A percentile compares a stretch with the other conserved stretches of the same genome.
These are phyloP conservation scores for Rhizopogon sp. DNA, from an alignment of 768 basidiomycete genomes.

Conservation along the genomic window DNA sequence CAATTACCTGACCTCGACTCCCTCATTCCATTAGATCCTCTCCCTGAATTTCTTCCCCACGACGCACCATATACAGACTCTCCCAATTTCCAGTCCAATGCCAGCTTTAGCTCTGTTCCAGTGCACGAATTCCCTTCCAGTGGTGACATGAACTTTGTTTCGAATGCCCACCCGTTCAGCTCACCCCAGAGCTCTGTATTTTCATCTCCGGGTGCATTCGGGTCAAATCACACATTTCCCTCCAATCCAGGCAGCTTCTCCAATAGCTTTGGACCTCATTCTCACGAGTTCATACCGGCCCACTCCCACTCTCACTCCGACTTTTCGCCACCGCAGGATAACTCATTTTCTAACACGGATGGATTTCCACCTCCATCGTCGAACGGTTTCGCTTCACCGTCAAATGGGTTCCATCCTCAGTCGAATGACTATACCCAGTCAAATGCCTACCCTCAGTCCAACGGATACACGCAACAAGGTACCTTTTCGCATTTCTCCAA, in stretches of 20 bases:
- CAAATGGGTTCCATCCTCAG: neutral
- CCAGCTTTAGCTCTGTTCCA: neutral
- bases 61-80: neutral
- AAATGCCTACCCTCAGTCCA: neutral
- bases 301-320: neutral
- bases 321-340: neutral
- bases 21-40: constrained; percentile 22
- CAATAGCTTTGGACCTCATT: neutral
- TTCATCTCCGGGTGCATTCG: neutral
- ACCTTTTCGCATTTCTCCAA: too few species aligned
- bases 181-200: neutral
- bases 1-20: constrained; percentile 16
- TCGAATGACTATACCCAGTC: neutral
- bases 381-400: too few species aligned
- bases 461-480: neutral
- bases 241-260: neutral
- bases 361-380: neutral
- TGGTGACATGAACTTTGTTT: neutral
- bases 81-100: neutral
- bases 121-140: neutral
- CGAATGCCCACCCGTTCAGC: neutral
- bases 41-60: constrained; percentile 4
- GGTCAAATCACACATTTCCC: neutral
- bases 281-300: neutral
- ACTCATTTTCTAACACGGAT: neutral